Evolutionary conservation across 352 stramenopile genomes (phyloP).

Genomic region (Detonula confervacea): DNA sequence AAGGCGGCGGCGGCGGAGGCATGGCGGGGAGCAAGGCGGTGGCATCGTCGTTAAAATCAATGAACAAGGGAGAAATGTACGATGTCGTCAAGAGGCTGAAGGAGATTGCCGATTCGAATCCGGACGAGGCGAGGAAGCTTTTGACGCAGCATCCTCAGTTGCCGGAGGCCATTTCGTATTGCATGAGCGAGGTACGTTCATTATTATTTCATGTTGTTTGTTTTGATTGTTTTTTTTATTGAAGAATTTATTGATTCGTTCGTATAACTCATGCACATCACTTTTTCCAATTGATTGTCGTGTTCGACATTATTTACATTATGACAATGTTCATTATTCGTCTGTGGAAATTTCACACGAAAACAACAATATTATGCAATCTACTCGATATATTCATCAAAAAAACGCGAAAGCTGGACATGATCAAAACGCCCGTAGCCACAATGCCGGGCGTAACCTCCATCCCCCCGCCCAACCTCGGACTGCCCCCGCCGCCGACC

Average conservation of each 20-base stretch:
- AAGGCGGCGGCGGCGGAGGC: conserved; percentile 14
- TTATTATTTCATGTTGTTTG: no score
- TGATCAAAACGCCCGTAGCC: conserved; percentile 79
- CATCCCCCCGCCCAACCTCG: conserved; percentile 4
- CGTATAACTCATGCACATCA: no score
- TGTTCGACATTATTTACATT: no score
- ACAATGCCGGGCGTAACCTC: conserved; percentile 26
- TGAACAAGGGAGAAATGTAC: conserved; percentile 86
- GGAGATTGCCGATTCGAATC: conserved; percentile 79
- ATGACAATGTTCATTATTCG: no score
- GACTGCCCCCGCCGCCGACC: neutral
- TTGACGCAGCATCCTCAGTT: conserved; percentile 79
- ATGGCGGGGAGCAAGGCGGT: conserved; percentile 70
- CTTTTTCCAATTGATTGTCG: no score
- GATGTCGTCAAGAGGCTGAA: conserved; percentile 83
- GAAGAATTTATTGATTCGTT: no score
- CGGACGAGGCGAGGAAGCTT: conserved; percentile 80
- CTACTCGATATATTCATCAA: no score
- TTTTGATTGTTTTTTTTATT: no score
- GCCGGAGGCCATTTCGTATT: conserved; percentile 83
- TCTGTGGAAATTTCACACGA: no score
- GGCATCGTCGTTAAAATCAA: conserved; percentile 70
- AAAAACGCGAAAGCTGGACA: no score
- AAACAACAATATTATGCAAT: no score
- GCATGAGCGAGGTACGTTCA: no score